phyloP scores from a whole-genome alignment of 164 flowering plant species.

The Annona cherimola region DNA sequence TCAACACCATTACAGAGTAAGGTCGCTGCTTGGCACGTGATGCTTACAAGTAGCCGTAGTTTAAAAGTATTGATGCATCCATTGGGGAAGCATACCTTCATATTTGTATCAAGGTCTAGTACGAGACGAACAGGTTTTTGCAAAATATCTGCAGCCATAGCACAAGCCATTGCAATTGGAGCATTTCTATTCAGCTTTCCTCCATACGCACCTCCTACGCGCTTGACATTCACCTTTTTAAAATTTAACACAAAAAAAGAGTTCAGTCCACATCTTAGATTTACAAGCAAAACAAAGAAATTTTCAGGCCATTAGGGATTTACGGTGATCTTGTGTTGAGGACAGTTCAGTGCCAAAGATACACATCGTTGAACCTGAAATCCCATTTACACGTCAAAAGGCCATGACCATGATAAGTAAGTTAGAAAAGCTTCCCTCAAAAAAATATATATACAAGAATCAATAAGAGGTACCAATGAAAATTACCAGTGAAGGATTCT shows the following conservation, averaged over 20 bases:
- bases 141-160: conserved; percentile 11
- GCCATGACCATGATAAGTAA: not conserved
- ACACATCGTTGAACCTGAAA: conserved; percentile 10
- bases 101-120: conserved; percentile 5
- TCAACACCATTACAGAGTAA: not conserved
- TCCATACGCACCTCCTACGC: conserved; percentile 12
- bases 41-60: not conserved
- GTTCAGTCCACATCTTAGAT: not conserved
- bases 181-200: conserved; percentile 8
- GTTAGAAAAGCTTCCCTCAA: too few relatives aligned
- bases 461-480: too few relatives aligned
- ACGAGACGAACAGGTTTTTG: conserved; percentile 12
- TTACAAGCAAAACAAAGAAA: not conserved
- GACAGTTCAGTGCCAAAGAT: conserved; percentile 8
- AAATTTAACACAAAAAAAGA: not conserved
- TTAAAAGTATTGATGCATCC: not conserved
- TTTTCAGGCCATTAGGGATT: not conserved
- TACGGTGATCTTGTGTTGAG: conserved; percentile 12
- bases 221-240: conserved; percentile 11
- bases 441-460: not conserved
- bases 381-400: not conserved
- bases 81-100: conserved; percentile 6
- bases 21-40: not conserved
- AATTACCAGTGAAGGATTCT: conserved; percentile 11
- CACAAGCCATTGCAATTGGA: conserved; percentile 9